phyloP scores from a whole-genome alignment of 495 filamentous ascomycete species.

The Immersiella caudata region DNA sequence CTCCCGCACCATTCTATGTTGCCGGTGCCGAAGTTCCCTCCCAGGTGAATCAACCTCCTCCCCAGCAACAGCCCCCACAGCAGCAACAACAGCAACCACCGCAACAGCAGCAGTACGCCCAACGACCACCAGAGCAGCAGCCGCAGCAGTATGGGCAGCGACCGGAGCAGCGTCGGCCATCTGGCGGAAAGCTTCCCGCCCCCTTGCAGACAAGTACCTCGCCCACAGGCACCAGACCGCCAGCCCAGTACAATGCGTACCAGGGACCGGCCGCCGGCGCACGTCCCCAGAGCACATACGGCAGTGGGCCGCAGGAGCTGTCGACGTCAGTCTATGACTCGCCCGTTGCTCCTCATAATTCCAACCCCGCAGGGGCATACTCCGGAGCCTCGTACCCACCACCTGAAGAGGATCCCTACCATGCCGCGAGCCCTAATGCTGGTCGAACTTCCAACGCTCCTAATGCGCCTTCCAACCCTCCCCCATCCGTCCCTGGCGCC shows the following conservation, averaged over 20 bases:
- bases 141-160: background rate
- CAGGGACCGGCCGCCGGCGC: slow-evolving; percentile 47
- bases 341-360: slow-evolving; percentile 63
- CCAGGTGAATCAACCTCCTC: slow-evolving; percentile 33
- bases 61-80: slow-evolving; percentile 40
- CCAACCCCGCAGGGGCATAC: slow-evolving; percentile 52
- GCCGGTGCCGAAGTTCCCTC: slow-evolving; percentile 50
- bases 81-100: slow-evolving; percentile 40
- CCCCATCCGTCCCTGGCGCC: slow-evolving; percentile 34
- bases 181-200: slow-evolving; percentile 47
- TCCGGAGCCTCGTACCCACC: slow-evolving; percentile 61
- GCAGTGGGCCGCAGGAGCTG: slow-evolving; percentile 75
- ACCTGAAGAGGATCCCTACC: slow-evolving; percentile 54
- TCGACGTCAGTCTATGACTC: slow-evolving; percentile 84
- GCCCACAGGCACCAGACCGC: slow-evolving; percentile 36
- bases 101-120: slow-evolving; percentile 45
- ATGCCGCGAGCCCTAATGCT: slow-evolving; percentile 36
- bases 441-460: slow-evolving; percentile 32
- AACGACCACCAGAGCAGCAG: slow-evolving; percentile 17
- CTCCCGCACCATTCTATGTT: slow-evolving; percentile 50
- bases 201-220: slow-evolving; percentile 49
- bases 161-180: slow-evolving; percentile 42
- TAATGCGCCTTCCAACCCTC: slow-evolving; percentile 25
- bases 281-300: slow-evolving; percentile 72
- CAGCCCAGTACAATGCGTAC: slow-evolving; percentile 46